Conservation (phyloP, 768 basidiomycete genomes). For the Russula lepida region DNA sequence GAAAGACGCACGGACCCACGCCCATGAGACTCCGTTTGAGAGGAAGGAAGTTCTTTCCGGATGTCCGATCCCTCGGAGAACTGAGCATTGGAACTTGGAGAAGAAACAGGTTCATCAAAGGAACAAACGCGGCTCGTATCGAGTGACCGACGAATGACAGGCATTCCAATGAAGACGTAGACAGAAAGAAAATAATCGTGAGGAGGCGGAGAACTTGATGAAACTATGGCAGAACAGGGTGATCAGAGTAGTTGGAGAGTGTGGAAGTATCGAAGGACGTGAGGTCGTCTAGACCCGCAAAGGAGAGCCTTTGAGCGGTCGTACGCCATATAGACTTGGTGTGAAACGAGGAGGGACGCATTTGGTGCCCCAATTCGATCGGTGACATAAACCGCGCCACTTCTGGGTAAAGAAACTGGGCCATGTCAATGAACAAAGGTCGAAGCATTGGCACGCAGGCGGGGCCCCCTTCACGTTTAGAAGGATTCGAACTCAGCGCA, state of each 20-base stretch:
- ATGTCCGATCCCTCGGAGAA: background rate
- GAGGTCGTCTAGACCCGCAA: background rate
- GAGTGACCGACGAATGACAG: background rate
- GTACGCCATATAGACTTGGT: background rate
- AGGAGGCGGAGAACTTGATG: background rate
- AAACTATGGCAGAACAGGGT: background rate
- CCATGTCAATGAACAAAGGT: conserved; percentile 3
- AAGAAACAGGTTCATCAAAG: background rate
- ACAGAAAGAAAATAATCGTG: background rate
- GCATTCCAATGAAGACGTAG: background rate
- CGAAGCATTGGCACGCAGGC: background rate
- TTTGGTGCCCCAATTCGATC: background rate
- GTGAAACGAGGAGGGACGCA: conserved; percentile 10
- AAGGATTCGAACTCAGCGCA: conserved; percentile 13
- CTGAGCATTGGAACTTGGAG: background rate
- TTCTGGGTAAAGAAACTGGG: background rate
- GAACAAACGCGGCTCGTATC: background rate
- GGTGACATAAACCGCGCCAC: conserved; percentile 1
- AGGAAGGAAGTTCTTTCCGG: background rate
- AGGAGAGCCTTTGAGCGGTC: conserved; percentile 4
- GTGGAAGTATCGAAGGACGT: background rate
- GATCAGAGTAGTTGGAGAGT: background rate
- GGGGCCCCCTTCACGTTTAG: background rate
- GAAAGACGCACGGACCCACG: background rate
- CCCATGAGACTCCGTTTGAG: background rate